Conservation (phyloP, 495 filamentous ascomycete genomes). For the Extremus antarcticus region DNA sequence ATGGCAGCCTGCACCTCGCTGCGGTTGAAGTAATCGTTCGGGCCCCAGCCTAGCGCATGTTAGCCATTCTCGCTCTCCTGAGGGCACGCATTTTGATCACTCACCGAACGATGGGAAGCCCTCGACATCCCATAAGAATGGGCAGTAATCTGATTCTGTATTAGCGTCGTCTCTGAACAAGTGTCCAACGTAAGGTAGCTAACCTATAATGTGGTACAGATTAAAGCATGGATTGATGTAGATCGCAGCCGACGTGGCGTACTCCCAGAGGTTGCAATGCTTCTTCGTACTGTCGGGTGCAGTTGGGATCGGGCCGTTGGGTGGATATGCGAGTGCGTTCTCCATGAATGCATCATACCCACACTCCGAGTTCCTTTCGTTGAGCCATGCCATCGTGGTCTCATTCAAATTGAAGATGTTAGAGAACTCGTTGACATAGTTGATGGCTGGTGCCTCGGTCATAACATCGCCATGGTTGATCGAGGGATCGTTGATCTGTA, state of each 20-base stretch:
- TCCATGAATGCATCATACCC: slow-evolving; percentile 47
- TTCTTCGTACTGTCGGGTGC: slow-evolving; percentile 25
- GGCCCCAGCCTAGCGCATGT: slow-evolving; percentile 22
- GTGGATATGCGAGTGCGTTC: slow-evolving; percentile 46
- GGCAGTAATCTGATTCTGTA: not conserved
- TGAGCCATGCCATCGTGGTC: slow-evolving; percentile 39
- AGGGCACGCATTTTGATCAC: slow-evolving; percentile 31
- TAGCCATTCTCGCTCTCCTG: slow-evolving; percentile 42
- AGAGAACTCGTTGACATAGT: slow-evolving; percentile 39
- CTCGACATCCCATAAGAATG: not conserved
- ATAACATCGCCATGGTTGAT: slow-evolving; percentile 8
- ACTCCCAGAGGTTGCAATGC: slow-evolving; percentile 43
- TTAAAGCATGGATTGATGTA: slow-evolving; percentile 52
- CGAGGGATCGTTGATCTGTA: slow-evolving; percentile 18
- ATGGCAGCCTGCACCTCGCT: slow-evolving; percentile 48
- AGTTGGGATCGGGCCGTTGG: slow-evolving; percentile 28
- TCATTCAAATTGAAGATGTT: slow-evolving; percentile 49
- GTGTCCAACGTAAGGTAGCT: too few species aligned
- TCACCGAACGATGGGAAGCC: slow-evolving; percentile 37
- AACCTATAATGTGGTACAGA: slow-evolving; percentile 28
- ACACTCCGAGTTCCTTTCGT: slow-evolving; percentile 40
- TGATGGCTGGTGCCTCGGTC: slow-evolving; percentile 35
- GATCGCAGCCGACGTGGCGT: slow-evolving; percentile 37
- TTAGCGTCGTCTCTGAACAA: not conserved
- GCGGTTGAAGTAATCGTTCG: slow-evolving; percentile 47